Evolutionary conservation across 1,284 basidiomycete species (phyloP).

Genomic region (Vanrija sp.): DNA sequence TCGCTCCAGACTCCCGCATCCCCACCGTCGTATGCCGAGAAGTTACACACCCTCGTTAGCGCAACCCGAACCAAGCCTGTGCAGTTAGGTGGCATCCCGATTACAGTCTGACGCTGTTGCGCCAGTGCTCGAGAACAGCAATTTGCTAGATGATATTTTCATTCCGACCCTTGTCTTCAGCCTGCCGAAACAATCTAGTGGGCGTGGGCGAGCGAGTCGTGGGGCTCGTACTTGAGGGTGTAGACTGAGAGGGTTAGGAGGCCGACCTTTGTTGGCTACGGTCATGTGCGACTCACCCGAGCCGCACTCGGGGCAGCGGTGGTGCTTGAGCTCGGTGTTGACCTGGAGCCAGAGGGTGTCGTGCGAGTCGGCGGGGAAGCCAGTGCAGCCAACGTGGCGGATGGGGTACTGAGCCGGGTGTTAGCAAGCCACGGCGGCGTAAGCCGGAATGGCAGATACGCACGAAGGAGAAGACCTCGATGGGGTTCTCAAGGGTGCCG

Average conservation of each 20-base stretch:
- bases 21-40: not conserved
- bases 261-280: not conserved
- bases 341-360: slow-evolving; percentile 78
- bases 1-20: not conserved
- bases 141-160: slow-evolving; percentile 16
- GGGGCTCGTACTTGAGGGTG: slow-evolving; percentile 48
- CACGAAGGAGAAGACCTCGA: slow-evolving; percentile 83
- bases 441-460: slow-evolving; percentile 44
- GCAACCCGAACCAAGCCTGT: too few species aligned
- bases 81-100: too few species aligned
- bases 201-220: slow-evolving; percentile 29
- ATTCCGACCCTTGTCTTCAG: slow-evolving; percentile 16
- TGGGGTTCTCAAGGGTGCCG: slow-evolving; percentile 83
- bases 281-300: slow-evolving; percentile 32
- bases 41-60: too few species aligned
- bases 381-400: slow-evolving; percentile 86
- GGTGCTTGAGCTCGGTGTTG: slow-evolving; percentile 58
- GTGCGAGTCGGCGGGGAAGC: slow-evolving; percentile 85
- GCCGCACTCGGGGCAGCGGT: slow-evolving; percentile 86
- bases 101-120: too few species aligned
- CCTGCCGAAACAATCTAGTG: slow-evolving; percentile 15
- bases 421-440: slow-evolving; percentile 2
- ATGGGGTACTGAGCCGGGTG: slow-evolving; percentile 59
- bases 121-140: too few species aligned
- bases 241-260: slow-evolving; percentile 31